A percentile compares a stretch with the other conserved stretches of the same genome.
Conservation (phyloP, 306 rosid genomes). For the Vachellia collinsii region DNA sequence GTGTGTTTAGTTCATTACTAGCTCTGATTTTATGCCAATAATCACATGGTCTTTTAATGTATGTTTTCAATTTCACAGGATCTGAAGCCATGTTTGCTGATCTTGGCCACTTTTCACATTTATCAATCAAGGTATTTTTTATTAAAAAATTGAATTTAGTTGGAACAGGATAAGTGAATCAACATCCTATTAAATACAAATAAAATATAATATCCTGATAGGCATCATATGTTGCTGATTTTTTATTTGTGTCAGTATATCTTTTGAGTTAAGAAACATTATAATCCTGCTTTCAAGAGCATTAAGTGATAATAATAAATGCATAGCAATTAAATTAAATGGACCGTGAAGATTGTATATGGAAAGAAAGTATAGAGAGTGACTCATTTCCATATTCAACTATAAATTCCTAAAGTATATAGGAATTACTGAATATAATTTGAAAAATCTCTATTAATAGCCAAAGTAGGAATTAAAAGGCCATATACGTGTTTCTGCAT, state of each 20-base stretch:
- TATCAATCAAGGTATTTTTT: conserved; percentile 78
- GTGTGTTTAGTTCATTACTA: conserved; percentile 36
- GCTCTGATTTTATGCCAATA: conserved; percentile 24
- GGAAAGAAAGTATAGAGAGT: not conserved
- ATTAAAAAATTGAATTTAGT: not conserved
- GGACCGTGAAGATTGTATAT: not conserved
- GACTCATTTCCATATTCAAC: not conserved
- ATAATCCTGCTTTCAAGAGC: no score
- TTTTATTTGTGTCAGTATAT: no score
- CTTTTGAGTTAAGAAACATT: no score
- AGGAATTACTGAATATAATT: not conserved
- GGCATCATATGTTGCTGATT: not conserved
- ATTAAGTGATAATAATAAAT: no score
- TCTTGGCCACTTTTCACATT: conserved; percentile 93
- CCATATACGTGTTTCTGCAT: not conserved
- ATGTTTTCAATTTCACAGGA: conserved; percentile 48
- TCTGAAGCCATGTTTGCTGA: conserved; percentile 99
- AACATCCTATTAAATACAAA: conserved; percentile 1
- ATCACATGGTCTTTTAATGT: conserved; percentile 29
- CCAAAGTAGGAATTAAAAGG: not conserved
- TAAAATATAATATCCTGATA: not conserved
- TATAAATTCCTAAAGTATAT: not conserved
- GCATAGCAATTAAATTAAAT: not conserved
- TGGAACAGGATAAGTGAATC: conserved; percentile 6
- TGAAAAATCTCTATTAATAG: not conserved